Evolutionary conservation across 2,329 filamentous ascomycete species (phyloP), one percentile per base, ranked within the genome.

Genomic region (Alternaria novae-zelandiae): DNA sequence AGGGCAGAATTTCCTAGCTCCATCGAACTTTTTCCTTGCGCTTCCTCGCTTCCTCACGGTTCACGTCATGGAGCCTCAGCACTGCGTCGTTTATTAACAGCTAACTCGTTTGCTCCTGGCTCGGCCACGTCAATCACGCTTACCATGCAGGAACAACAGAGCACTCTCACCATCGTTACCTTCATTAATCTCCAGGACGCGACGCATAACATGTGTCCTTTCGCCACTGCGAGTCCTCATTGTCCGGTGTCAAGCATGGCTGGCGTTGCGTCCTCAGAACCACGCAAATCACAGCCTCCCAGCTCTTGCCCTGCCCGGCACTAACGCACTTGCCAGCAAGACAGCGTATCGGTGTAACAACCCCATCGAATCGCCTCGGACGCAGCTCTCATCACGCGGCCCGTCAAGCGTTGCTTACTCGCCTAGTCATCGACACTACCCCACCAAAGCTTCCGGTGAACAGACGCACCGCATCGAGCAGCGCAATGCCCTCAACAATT

Each of bases 61-160:
- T 57, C 61, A 69, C 66, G 61, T 67, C 65, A 63, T 64, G 62
- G 63, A 65, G 70, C 64, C 64, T 60, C 64, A 60, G 20, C 54
- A 50, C 54, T 46, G 61, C 58, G 43, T 53, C 41, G 44, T 28
- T 66, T 45, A 43, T 54, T 58, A 60, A 54, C 57, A 64, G 53
- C 69, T 68, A 66, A 45, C 68, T 61, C 28, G 44, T 71, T 66
- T 65, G 28, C 54, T 32, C 51, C 57, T 67, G 63, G 63, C 62
- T 67, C 69, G 72, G 75, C 75, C 76, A 79, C 77, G 76, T 78
- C 77, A 77, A 69, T 69, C 60, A 65, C 69, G 65, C 63, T 67
- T 66, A 56, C 68, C 70, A 77, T 77, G 76, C 77, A 78, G 76
- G 76, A 78, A 79, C 76, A 78, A 66, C 76, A 74, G 61, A 69